phyloP scores from a whole-genome alignment of 2,329 filamentous ascomycete species.

The Pseudogymnoascus sp. region DNA sequence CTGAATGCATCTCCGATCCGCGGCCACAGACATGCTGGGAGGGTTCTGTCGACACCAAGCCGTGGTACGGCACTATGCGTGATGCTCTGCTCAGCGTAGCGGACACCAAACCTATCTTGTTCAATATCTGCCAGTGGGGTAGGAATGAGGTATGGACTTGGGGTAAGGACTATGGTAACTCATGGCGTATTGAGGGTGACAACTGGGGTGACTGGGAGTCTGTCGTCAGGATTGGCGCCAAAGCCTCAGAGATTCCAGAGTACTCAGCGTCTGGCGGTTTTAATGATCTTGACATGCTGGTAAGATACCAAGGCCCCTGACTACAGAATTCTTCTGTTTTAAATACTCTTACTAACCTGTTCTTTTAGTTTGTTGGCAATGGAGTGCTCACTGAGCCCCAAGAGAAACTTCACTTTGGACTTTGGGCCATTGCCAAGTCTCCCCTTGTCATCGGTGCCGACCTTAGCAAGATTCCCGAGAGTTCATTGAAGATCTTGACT shows the following conservation, averaged over 20 bases:
- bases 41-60: conserved; percentile 30
- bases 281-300: conserved; percentile 37
- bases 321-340: neutral
- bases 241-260: conserved; percentile 32
- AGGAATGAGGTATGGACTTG: conserved; percentile 34
- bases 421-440: conserved; percentile 35
- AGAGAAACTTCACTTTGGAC: conserved; percentile 35
- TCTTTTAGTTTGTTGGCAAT: conserved; percentile 27
- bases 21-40: conserved; percentile 27
- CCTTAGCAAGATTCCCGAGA: neutral
- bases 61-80: conserved; percentile 29
- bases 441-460: conserved; percentile 22
- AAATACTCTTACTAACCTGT: neutral
- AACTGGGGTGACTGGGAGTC: conserved; percentile 33
- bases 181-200: conserved; percentile 35
- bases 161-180: conserved; percentile 32
- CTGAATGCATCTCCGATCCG: conserved; percentile 14
- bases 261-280: conserved; percentile 33
- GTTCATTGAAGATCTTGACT: neutral
- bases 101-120: conserved; percentile 28
- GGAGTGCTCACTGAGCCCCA: conserved; percentile 30
- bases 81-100: conserved; percentile 29
- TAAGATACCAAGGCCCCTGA: conserved; percentile 11
- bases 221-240: conserved; percentile 34
- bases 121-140: conserved; percentile 37